Evolutionary conservation across 352 stramenopile genomes (phyloP), one percentile per base, ranked within the genome.

Genomic region (Aphanomyces cochlioides): DNA sequence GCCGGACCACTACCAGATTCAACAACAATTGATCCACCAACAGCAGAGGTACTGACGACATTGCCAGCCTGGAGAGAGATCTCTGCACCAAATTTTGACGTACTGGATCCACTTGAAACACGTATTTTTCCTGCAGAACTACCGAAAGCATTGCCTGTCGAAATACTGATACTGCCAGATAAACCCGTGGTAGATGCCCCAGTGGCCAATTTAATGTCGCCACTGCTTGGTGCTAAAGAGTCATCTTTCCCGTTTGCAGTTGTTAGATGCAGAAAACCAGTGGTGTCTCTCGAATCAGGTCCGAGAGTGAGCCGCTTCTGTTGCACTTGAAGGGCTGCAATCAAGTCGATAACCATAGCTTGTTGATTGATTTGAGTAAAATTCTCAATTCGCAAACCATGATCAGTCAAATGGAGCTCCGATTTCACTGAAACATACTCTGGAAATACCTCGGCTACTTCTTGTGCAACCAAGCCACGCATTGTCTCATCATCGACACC

Each of bases 301-400:
- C 67, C 67, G 37, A 82, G 56, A 45, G 60, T 75, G 34, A 83
- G 81, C 38, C 78, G 77, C 17, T 74, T 72, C 63, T 84, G 74
- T 37, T 87, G 80, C 4, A 86, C 79, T 66, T 96, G 89, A 7
- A 96, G 74, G n/a, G 86, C 89, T 21, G 79, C 80, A 47, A 96
- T 75, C 45, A 93, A 75, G 48, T 97, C 90, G 36, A 97, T 78
- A 38, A 89, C 85, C 7, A 97, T 77, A 21, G 76, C 81, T 47
- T 92, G 84, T 73, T 96, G 96, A 77, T 97, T 84, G 39, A 97
- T 82, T 82, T 97, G 89, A 67, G 89, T 78, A 74, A 97, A 96
- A 56, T 96, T 76, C 59, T 90, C 79, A 40, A 96, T 77, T 0
- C 74, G 69, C 57, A 95, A 90, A 38, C 75, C 76, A 54, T 89